Percentiles rank a stretch among this genome's conserved stretches.
phyloP scores from a whole-genome alignment of 2,329 filamentous ascomycete genomes.

The Sclerotinia spermophila region DNA sequence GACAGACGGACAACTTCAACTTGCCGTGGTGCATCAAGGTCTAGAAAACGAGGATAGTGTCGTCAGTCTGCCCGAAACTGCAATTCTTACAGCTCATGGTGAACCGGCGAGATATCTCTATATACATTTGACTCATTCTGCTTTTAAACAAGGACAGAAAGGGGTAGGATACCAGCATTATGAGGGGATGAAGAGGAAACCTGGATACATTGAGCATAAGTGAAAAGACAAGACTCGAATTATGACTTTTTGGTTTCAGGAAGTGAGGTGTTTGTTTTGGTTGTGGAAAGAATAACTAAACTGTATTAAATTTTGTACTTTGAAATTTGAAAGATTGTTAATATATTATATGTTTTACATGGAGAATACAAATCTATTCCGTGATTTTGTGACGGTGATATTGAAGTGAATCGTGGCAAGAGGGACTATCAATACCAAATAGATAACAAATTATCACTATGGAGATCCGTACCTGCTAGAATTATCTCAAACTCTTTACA shows the following conservation, averaged over 20 bases:
- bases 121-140: constrained; percentile 21
- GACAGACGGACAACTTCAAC: neutral
- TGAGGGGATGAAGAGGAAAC: neutral
- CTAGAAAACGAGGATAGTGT: neutral
- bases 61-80: neutral
- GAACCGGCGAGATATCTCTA: constrained; percentile 2
- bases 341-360: neutral
- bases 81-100: neutral
- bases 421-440: neutral
- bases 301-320: neutral
- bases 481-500: fast-evolving
- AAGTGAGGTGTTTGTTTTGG: neutral
- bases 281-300: no score
- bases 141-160: neutral
- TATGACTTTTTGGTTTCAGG: neutral
- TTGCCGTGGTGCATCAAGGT: neutral
- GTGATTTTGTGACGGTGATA: neutral
- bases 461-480: neutral
- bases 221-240: neutral
- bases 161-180: neutral
- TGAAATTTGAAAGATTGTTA: neutral
- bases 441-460: neutral
- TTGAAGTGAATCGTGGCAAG: neutral
- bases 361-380: neutral
- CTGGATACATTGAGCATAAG: neutral